phyloP scores from a whole-genome alignment of 2,329 filamentous ascomycete species.

The Shiraia bambusicola region DNA sequence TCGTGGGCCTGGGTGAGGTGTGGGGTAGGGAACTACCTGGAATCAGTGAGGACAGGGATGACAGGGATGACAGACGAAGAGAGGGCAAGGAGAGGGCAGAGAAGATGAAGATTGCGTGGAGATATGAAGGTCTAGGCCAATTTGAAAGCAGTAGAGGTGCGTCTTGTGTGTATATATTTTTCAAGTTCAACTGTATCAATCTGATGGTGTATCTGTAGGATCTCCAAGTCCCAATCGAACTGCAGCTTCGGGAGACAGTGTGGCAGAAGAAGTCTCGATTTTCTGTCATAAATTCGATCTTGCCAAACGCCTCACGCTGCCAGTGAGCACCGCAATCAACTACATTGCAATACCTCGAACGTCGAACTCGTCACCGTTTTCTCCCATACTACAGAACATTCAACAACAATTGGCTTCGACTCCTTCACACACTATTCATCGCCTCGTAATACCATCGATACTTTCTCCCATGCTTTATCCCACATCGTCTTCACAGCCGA shows the following conservation, averaged over 20 bases:
- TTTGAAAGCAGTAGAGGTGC: constrained; percentile 67
- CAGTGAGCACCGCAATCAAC: constrained; percentile 45
- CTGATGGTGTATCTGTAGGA: constrained; percentile 22
- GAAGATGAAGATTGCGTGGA: constrained; percentile 99
- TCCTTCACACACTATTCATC: constrained; percentile 66
- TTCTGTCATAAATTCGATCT: constrained; percentile 58
- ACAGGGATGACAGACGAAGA: constrained; percentile 39
- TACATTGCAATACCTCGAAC: constrained; percentile 59
- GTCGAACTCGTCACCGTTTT: constrained; percentile 60
- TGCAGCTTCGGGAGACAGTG: constrained; percentile 43
- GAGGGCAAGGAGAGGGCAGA: constrained; percentile 42
- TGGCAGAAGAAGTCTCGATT: constrained; percentile 48
- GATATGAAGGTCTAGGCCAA: constrained; percentile 83
- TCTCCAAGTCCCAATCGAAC: constrained; percentile 21
- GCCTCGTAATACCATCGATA: constrained; percentile 80
- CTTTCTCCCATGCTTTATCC: constrained; percentile 86
- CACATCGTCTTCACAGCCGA: constrained; percentile 66
- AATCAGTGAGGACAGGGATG: constrained; percentile 52
- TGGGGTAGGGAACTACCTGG: constrained; percentile 87
- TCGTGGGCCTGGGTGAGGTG: constrained; percentile 74
- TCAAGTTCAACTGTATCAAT: constrained; percentile 6
- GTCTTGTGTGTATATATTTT: constrained; percentile 35
- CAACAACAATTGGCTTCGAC: constrained; percentile 54
- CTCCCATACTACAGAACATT: constrained; percentile 64
- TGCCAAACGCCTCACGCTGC: constrained; percentile 51